Evolutionary conservation across 148 eudicot species (phyloP), one percentile per base, ranked within the genome.

Genomic region (Rhododendron ferrugineum): DNA sequence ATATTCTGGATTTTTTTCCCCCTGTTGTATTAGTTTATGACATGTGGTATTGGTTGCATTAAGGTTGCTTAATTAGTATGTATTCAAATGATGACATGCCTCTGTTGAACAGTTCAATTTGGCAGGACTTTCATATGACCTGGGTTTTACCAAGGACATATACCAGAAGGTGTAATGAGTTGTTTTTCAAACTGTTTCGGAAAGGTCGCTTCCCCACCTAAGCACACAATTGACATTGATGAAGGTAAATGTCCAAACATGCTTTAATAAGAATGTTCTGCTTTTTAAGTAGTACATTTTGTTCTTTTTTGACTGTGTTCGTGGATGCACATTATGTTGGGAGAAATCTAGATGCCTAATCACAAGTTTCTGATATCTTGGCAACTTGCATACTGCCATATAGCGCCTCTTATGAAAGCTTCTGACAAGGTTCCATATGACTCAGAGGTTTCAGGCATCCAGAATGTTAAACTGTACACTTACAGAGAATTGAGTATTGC

Each of bases 401-500:
- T 68, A 42, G 23, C 42, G 16, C 23, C 47, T 11, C 78, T 22
- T 42, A 18, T 60, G 36, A 77, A 64, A 74, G 28, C 72, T 73
- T 80, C 90, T 88, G 47, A 90, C 62, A 11, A 58, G 42, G 70
- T 82, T 83, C 26, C 5, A 70, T 79, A 44, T 62, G 60, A 49
- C 70, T 40, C 90, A 89, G 94, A 89, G 86, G 77, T 92, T 90
- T 87, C 93, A 86, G 89, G 84, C 80, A 47, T 84, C 82, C 81
- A 86, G 54, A 89, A 95, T 81, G 85, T 93, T 83, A 89, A 86
- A 84, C 80, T 90, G 79, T 94, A 88, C 90, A 86, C 90, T 68
- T 92, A 91, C 88, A 91, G 85, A 87, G 96, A 96, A 70, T 42
- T 96, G 72, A 85, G 84, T 79, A 79, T 26, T 73, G 98, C 98